Conservation (phyloP, 2,329 filamentous ascomycete species). For the Ophiocordyceps camponoti-leonardi region DNA sequence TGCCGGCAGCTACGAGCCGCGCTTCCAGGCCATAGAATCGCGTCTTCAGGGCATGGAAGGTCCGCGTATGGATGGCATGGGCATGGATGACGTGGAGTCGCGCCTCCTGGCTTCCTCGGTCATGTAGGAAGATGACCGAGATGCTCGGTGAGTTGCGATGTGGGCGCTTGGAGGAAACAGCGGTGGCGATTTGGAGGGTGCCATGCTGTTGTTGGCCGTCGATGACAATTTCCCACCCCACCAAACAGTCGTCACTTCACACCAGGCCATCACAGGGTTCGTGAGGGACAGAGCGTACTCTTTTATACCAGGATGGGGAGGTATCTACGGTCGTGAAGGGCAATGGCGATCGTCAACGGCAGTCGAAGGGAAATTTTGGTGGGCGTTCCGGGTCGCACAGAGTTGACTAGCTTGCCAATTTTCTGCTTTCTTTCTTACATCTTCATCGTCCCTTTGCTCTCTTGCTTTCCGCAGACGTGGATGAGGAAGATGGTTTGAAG, state of each 20-base stretch:
- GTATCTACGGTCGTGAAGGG: slow-evolving; percentile 1
- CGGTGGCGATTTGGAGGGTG: neutral
- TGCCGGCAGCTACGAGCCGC: slow-evolving; percentile 22
- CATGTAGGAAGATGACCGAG: slow-evolving; percentile 16
- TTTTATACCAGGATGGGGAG: neutral
- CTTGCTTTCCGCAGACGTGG: neutral
- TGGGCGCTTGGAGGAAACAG: neutral
- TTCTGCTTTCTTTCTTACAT: neutral
- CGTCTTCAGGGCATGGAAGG: slow-evolving; percentile 24
- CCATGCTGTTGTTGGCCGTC: neutral
- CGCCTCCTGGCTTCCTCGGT: slow-evolving; percentile 24
- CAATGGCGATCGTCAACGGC: neutral
- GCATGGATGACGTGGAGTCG: slow-evolving; percentile 27
- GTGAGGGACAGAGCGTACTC: neutral
- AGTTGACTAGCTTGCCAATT: slow-evolving; percentile 1
- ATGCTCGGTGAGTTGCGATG: neutral
- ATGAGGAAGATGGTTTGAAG: neutral
- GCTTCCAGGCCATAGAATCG: slow-evolving; percentile 25
- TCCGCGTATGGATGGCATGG: slow-evolving; percentile 23
- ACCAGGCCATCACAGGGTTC: neutral
- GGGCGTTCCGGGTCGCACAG: slow-evolving; percentile 2
- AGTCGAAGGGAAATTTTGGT: neutral
- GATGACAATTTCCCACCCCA: neutral
- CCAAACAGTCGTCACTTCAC: neutral
- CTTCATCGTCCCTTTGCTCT: neutral